Evolutionary conservation across 2,329 filamentous ascomycete genomes (phyloP).

Genomic region (Venturia aucupariae): DNA sequence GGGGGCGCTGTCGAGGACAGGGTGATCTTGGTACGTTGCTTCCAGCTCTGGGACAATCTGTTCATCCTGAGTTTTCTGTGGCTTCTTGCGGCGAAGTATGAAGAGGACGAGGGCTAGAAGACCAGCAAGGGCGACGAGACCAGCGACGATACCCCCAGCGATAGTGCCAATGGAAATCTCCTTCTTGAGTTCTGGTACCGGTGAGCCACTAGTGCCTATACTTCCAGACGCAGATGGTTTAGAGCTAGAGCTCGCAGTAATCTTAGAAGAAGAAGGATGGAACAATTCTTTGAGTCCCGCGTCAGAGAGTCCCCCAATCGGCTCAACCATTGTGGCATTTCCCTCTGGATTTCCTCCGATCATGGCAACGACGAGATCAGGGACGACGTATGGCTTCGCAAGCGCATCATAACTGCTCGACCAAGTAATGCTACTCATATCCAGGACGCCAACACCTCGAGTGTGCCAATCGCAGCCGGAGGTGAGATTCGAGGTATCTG

Average conservation of each 20-base stretch:
- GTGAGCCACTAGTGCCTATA: not conserved
- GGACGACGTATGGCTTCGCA: conserved; percentile 23
- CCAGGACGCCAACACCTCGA: conserved; percentile 25
- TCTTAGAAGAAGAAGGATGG: not conserved
- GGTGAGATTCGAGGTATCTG: conserved; percentile 16
- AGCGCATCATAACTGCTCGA: conserved; percentile 23
- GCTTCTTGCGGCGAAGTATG: not conserved
- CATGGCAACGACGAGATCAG: conserved; percentile 17
- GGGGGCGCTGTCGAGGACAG: not conserved
- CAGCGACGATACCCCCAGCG: not conserved
- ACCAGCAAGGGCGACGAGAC: not conserved
- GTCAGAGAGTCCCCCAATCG: not conserved
- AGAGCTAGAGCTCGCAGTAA: not conserved
- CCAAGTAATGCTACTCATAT: conserved; percentile 25
- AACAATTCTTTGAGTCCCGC: not conserved
- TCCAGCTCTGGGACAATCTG: not conserved
- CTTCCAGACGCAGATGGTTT: not conserved
- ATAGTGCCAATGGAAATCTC: not conserved
- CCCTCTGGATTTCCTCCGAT: conserved; percentile 23
- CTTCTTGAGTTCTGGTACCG: not conserved
- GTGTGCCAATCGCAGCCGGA: conserved; percentile 26
- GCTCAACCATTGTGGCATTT: not conserved
- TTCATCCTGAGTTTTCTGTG: not conserved
- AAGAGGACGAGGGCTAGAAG: not conserved
- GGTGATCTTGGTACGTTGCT: not conserved